Evolutionary conservation across 257 asterid species (phyloP), one percentile per base, ranked within the genome.

Genomic region (Ballota nigra): DNA sequence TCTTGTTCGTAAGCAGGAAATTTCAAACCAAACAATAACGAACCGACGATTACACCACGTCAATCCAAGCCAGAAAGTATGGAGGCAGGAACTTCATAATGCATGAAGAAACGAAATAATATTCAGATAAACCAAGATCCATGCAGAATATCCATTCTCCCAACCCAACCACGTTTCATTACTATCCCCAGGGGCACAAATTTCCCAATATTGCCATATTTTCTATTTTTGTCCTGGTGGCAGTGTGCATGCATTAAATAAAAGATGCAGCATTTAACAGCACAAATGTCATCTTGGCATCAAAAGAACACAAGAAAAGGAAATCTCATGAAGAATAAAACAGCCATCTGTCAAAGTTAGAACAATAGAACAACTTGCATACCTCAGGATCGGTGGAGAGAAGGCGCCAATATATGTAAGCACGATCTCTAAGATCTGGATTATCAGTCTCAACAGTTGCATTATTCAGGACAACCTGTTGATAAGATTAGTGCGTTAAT

Each of bases 331-430:
- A 34, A 77, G 49, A 59, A 63, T 38, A 62, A 47, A 61, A 69
- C 49, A 75, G 61, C 33, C 63, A 34, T 65, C 63, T 71, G n/a
- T 33, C 20, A 38, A 65, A 49, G 68, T 63, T 45, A 34, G 73
- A 75, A 55, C 56, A 23, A 57, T 29, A 26, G 60, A 77, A 68
- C 59, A 55, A 20, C 19, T 70, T 51, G 82, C 87, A 43, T 77
- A 95, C 99, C 98, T 95, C 99, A 6, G 99, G 99, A 77, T 95
- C 99, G 55, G 99, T 90, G 66, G 99, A 95, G 53, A 95, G 96
- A 77, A 95, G 98, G 56, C 99, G 98, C 99, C 99, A 95, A 79
- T 95, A 95, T 76, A 95, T 95, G 79, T 95, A 95, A 40, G 99
- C 99, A 72, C 99, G 97, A 81, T 95, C 99, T 71, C 99, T 83